phyloP scores from a whole-genome alignment of 2,329 filamentous ascomycete species.

The Aspergillus aculeatus region DNA sequence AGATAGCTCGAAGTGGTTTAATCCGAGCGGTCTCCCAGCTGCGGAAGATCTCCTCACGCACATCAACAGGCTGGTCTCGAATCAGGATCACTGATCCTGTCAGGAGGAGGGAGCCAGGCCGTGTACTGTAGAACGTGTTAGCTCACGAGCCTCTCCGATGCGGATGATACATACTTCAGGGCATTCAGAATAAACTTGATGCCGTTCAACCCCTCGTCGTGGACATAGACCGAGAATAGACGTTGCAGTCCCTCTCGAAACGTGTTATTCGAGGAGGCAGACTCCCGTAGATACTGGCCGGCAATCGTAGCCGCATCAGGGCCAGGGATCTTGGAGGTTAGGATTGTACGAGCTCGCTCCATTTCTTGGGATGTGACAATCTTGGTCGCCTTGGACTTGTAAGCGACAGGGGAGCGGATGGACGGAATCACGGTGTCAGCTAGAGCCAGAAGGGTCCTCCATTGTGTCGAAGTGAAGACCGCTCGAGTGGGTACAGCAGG shows the following conservation, averaged over 20 bases:
- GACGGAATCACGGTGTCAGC: slow-evolving; percentile 58
- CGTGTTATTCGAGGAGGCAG: slow-evolving; percentile 47
- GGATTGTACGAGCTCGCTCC: slow-evolving; percentile 34
- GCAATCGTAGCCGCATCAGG: slow-evolving; percentile 38
- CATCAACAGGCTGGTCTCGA: slow-evolving; percentile 52
- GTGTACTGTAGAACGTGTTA: slow-evolving; percentile 42
- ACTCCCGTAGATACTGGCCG: slow-evolving; percentile 49
- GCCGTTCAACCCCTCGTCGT: slow-evolving; percentile 48
- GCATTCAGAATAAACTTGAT: slow-evolving; percentile 54
- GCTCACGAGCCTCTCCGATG: background rate
- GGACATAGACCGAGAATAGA: slow-evolving; percentile 50
- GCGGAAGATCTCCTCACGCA: slow-evolving; percentile 55
- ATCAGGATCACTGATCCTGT: slow-evolving; percentile 58
- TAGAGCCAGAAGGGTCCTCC: slow-evolving; percentile 58
- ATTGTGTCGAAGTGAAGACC: slow-evolving; percentile 56
- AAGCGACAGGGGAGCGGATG: slow-evolving; percentile 43
- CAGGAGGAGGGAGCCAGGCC: slow-evolving; percentile 55
- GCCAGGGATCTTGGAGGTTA: slow-evolving; percentile 30
- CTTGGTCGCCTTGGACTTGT: slow-evolving; percentile 37
- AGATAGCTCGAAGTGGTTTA: slow-evolving; percentile 51
- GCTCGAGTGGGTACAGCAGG: slow-evolving; percentile 49
- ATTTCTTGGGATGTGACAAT: slow-evolving; percentile 43
- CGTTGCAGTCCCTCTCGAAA: slow-evolving; percentile 53
- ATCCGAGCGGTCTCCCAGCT: slow-evolving; percentile 55
- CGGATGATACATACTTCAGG: slow-evolving; percentile 47